Conservation (phyloP, 2,329 filamentous ascomycete genomes). For the Colletotrichum zoysiae region DNA sequence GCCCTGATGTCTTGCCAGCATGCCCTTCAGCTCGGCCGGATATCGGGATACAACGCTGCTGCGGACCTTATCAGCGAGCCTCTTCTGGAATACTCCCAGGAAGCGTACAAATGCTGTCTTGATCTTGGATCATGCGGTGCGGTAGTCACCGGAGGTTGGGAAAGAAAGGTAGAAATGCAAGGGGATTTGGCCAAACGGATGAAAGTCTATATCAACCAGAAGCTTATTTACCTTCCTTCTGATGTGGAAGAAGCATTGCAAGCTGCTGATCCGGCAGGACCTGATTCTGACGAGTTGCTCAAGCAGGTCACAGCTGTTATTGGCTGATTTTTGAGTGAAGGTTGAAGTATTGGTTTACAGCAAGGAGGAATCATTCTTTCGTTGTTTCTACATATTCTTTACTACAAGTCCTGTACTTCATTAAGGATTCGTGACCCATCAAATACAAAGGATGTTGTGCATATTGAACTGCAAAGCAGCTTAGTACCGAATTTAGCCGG, state of each 20-base stretch:
- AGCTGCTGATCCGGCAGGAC: constrained; percentile 44
- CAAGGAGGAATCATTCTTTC: neutral
- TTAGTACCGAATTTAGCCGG: neutral
- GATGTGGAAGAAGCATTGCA: constrained; percentile 44
- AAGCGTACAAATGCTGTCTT: constrained; percentile 50
- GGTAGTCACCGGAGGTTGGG: constrained; percentile 49
- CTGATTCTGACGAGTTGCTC: constrained; percentile 32
- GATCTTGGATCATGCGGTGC: constrained; percentile 52
- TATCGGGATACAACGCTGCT: constrained; percentile 51
- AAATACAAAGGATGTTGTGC: rapidly evolving
- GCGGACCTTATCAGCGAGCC: constrained; percentile 49
- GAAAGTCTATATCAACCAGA: constrained; percentile 52
- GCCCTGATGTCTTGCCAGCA: constrained; percentile 57
- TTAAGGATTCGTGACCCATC: neutral
- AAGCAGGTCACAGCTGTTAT: neutral
- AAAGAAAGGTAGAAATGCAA: constrained; percentile 46
- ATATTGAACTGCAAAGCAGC: neutral
- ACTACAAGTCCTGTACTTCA: neutral
- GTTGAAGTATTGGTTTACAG: neutral
- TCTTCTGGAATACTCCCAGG: constrained; percentile 48
- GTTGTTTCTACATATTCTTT: neutral
- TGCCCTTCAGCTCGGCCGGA: constrained; percentile 51
- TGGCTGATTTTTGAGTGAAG: neutral
- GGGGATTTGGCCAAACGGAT: constrained; percentile 50
- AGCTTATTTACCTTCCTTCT: constrained; percentile 51